A percentile compares a stretch with the other conserved stretches of the same genome.
Conservation (phyloP, 495 filamentous ascomycete genomes). For the Annulohypoxylon moriforme region DNA sequence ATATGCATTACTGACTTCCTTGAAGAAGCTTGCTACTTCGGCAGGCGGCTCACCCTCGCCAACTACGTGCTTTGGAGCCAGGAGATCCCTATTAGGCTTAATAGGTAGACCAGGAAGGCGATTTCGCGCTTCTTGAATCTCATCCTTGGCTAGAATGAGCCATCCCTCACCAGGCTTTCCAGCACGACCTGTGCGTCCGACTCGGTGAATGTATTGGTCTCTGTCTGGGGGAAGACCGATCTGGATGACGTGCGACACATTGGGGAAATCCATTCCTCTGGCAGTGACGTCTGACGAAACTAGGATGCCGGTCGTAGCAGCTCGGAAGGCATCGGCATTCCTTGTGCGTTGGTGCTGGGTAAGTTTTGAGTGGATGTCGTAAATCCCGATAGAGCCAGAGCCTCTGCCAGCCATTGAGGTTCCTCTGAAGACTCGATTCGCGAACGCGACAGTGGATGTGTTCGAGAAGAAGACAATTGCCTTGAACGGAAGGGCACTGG, state of each 20-base stretch:
- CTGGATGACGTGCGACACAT: slow-evolving; percentile 91
- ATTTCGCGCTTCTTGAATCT: slow-evolving; percentile 60
- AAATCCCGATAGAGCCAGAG: slow-evolving; percentile 56
- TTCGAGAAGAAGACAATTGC: slow-evolving; percentile 90
- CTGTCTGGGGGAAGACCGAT: slow-evolving; percentile 74
- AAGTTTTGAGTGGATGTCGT: slow-evolving; percentile 83
- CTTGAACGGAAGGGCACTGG: slow-evolving; percentile 77
- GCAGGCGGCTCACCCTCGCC: slow-evolving; percentile 49
- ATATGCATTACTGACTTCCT: slow-evolving; percentile 51
- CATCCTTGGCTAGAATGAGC: slow-evolving; percentile 72
- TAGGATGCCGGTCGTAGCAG: slow-evolving; percentile 72
- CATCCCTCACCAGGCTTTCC: slow-evolving; percentile 84
- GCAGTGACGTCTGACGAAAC: slow-evolving; percentile 95
- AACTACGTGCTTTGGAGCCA: slow-evolving; percentile 63
- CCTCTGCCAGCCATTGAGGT: slow-evolving; percentile 20
- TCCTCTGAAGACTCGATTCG: slow-evolving; percentile 66
- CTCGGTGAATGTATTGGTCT: slow-evolving; percentile 89
- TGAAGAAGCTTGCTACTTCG: slow-evolving; percentile 53
- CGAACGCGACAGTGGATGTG: slow-evolving; percentile 76
- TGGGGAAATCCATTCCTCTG: slow-evolving; percentile 96
- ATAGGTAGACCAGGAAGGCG: slow-evolving; percentile 75
- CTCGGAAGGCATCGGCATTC: slow-evolving; percentile 77
- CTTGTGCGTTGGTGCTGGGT: slow-evolving; percentile 73
- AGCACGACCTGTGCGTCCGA: slow-evolving; percentile 79
- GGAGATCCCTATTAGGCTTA: slow-evolving; percentile 60